Percentiles rank a stretch among this genome's conserved stretches.
phyloP scores from a whole-genome alignment of 2,329 filamentous ascomycete genomes.

The Neodidymelliopsis sp. region DNA sequence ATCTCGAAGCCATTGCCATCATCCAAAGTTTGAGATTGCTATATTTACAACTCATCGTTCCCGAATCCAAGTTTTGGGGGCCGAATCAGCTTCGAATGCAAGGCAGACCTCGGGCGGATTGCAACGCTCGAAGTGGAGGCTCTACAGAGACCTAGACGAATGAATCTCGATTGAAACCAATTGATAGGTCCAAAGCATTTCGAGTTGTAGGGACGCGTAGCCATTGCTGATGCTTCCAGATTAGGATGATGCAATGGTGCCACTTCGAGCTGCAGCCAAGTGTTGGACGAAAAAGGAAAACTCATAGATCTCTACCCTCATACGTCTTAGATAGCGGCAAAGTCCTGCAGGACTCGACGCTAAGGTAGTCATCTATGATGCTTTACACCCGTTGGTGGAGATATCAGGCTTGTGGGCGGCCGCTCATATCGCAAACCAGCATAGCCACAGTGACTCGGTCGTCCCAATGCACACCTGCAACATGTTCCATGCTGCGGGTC shows the following conservation, averaged over 20 bases:
- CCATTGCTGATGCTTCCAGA: constrained; percentile 2
- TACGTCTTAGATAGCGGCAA: too few species aligned
- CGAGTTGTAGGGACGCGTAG: background rate
- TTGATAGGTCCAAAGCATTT: background rate
- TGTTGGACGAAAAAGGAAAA: too few species aligned
- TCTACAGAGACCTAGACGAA: background rate
- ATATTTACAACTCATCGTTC: constrained; percentile 4
- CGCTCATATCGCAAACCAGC: background rate
- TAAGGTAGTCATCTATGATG: constrained; percentile 1
- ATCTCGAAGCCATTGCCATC: background rate
- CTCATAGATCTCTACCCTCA: too few species aligned
- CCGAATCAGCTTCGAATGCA: constrained; percentile 1
- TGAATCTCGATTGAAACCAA: background rate
- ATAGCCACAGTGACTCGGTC: too few species aligned
- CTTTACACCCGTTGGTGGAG: constrained; percentile 2
- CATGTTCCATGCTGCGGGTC: too few species aligned
- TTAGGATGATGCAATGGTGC: background rate
- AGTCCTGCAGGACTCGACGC: constrained; percentile 3
- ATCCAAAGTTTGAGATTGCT: background rate
- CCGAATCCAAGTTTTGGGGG: background rate
- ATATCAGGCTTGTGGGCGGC: background rate
- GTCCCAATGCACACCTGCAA: too few species aligned
- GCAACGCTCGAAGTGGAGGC: background rate
- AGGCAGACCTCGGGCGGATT: background rate
- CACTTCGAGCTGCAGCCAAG: background rate